Evolutionary conservation across 768 basidiomycete species (phyloP).

Genomic region (Hygrocybe punicea): DNA sequence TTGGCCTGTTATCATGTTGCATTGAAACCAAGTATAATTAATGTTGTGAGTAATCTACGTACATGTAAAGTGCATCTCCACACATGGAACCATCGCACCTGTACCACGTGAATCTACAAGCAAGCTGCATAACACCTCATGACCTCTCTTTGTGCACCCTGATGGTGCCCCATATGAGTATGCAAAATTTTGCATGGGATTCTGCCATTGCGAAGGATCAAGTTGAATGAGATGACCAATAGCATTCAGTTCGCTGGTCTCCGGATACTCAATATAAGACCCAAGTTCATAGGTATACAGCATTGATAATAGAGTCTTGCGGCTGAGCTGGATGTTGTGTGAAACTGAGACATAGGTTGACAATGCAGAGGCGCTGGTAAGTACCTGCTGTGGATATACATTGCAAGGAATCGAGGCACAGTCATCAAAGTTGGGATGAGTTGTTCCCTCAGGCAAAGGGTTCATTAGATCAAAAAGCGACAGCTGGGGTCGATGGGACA

Average conservation of each 20-base stretch:
- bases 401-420: not conserved
- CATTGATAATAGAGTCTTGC: constrained; percentile 8
- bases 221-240: constrained; percentile 10
- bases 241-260: constrained; percentile 4
- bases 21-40: not conserved
- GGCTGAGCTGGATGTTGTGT: constrained; percentile 9
- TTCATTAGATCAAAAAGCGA: not conserved
- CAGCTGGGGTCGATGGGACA: not conserved
- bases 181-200: constrained; percentile 11
- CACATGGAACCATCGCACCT: constrained; percentile 11
- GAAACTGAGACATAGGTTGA: constrained; percentile 7
- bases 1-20: constrained; percentile 8
- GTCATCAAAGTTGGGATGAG: not conserved
- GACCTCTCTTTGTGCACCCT: constrained; percentile 8
- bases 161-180: constrained; percentile 14
- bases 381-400: not conserved
- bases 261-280: constrained; percentile 15
- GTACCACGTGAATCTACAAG: constrained; percentile 1
- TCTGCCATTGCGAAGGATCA: constrained; percentile 11
- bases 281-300: constrained; percentile 10
- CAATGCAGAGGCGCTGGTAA: not conserved
- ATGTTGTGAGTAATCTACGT: constrained; percentile 4
- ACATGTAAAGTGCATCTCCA: constrained; percentile 16
- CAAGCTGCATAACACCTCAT: constrained; percentile 3
- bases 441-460: not conserved